Evolutionary conservation across 2,329 filamentous ascomycete genomes (phyloP).

Genomic region (Diaporthe nobilis): DNA sequence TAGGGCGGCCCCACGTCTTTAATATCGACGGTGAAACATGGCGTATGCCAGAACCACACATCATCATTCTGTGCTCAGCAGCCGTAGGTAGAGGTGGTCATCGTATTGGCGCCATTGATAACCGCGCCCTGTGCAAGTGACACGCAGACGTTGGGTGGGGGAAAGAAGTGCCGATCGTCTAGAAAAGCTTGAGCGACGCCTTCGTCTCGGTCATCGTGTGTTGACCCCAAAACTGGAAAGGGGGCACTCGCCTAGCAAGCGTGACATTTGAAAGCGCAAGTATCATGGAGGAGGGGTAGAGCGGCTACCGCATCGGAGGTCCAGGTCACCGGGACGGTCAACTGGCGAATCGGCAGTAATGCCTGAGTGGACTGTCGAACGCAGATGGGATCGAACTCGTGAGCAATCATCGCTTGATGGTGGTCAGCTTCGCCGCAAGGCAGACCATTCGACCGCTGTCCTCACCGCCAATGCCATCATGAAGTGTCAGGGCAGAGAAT

Average conservation of each 20-base stretch:
- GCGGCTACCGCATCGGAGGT: constrained; percentile 19
- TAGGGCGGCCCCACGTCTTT: constrained; percentile 27
- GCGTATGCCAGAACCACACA: constrained; percentile 32
- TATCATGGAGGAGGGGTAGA: background rate
- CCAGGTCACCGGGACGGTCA: constrained; percentile 25
- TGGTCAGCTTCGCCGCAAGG: constrained; percentile 2
- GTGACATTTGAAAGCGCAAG: background rate
- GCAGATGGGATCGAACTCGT: background rate
- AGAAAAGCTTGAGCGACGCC: background rate
- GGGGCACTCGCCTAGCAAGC: background rate
- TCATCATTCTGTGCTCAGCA: background rate
- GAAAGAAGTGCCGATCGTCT: background rate
- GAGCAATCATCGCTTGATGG: background rate
- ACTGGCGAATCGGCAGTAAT: constrained; percentile 32
- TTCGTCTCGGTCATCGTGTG: constrained; percentile 8
- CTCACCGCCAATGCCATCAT: background rate
- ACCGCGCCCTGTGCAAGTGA: background rate
- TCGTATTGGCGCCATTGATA: background rate
- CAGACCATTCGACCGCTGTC: background rate
- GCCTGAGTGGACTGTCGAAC: background rate
- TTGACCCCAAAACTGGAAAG: background rate
- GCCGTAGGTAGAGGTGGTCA: background rate
- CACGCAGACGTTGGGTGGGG: background rate
- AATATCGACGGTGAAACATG: constrained; percentile 38
- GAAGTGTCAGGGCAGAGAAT: background rate